Evolutionary conservation across 495 filamentous ascomycete species (phyloP), one percentile per base, ranked within the genome.

Genomic region (Thermothielavioides terrestris): DNA sequence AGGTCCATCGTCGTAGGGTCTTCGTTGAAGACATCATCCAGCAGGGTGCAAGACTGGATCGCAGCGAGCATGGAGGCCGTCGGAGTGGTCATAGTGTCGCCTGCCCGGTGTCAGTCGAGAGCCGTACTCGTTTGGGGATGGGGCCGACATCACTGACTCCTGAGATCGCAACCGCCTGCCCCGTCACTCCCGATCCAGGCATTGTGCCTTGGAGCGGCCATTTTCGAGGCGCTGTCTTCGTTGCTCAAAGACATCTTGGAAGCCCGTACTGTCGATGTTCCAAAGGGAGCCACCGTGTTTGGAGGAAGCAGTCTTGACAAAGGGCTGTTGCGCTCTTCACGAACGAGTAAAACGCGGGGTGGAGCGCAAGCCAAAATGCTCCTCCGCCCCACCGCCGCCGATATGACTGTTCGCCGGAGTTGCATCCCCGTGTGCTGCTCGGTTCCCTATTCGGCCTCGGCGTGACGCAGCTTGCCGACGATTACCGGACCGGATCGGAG

Each of bases 11-110:
- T 95, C 0, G 86, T 88, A 0, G 80, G 75, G 64, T 94, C 90
- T 66, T 91, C 86, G 35, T 72, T 55, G 65, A 91, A 91, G 53
- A 95, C 88, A 54, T 95, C 89, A 64, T 96, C 90, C 25, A 84
- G 67, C 34, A 89, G 68, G 6, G 78, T 79, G 42, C 75, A 73
- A 9, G 66, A 67, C 52, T 75, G 63, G 54, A 85, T 77, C 1
- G 80, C 76, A 31, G 74, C 66, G 14, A 95, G 82, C 90, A 95
- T 95, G 10, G 82, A 77, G 4, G 73, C 44, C 32, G 88, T 94
- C 2, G 91, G 90, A 1, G 88, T 89, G 7, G 91, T 97, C 69
- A 90, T 78, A 21, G 84, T 86, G 60, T 97, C 90, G 66, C 78
- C 78, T 80, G 62, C n/a, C 22, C 12, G 11, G 21, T 21, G 36